Conservation (phyloP, 208 protist species). For the Lotmaria passim region DNA sequence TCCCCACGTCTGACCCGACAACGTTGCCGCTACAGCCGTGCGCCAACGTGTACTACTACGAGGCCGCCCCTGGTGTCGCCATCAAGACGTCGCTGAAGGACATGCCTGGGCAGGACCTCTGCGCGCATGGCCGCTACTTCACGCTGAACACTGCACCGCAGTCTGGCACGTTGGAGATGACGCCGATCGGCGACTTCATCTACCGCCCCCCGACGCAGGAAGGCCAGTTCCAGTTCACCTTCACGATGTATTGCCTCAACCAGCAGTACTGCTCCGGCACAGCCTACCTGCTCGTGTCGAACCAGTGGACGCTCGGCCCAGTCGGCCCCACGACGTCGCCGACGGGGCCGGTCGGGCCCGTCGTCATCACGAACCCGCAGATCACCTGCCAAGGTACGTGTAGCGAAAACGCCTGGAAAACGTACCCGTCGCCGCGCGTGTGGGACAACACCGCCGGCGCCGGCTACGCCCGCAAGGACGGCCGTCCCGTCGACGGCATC, state of each 20-base stretch:
- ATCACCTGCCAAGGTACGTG: conserved; percentile 80
- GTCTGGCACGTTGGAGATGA: conserved; percentile 54
- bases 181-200: conserved; percentile 71
- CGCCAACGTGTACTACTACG: conserved; percentile 83
- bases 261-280: conserved; percentile 61
- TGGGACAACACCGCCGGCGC: conserved; percentile 71
- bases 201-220: conserved; percentile 53
- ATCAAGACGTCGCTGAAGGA: conserved; percentile 67
- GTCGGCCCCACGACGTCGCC: conserved; percentile 27
- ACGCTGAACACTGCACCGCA: conserved; percentile 46
- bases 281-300: conserved; percentile 71
- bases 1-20: conserved; percentile 23
- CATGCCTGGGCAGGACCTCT: conserved; percentile 62
- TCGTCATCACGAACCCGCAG: conserved; percentile 53
- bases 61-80: conserved; percentile 44
- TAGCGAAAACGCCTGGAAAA: conserved; percentile 71
- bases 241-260: conserved; percentile 76
- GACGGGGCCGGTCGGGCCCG: conserved; percentile 5
- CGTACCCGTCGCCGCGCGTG: conserved; percentile 53
- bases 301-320: conserved; percentile 50
- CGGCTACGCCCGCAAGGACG: conserved; percentile 62
- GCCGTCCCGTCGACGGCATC: conserved; percentile 59
- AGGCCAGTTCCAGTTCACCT: conserved; percentile 60
- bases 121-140: conserved; percentile 78
- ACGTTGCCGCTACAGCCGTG: conserved; percentile 51